Conservation (phyloP, 1,284 basidiomycete species). For the Phellopilus nigrolimitatus region DNA sequence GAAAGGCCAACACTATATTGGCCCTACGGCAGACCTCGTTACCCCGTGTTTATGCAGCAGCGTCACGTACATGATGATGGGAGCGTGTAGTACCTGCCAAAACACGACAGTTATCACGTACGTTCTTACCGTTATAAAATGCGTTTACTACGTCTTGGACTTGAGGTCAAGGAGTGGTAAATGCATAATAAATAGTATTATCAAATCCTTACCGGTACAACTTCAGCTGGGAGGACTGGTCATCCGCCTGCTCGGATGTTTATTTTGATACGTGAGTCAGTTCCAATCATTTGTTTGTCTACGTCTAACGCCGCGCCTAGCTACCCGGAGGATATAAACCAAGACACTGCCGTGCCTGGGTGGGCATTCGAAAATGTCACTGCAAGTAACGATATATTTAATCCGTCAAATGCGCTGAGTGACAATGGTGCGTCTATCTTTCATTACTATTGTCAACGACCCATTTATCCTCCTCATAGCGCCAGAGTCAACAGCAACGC, state of each 20-base stretch:
- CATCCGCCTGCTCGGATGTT: conserved; percentile 1
- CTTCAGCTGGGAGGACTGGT: conserved; percentile 2
- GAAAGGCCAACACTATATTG: conserved; percentile 12
- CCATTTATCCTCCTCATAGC: background rate
- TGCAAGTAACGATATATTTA: background rate
- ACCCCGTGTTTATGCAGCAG: conserved; percentile 19
- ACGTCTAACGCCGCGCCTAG: background rate
- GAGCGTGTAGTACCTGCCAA: conserved; percentile 19
- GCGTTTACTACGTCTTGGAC: too few species aligned
- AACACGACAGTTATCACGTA: conserved; percentile 7
- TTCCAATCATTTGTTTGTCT: background rate
- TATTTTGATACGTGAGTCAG: background rate
- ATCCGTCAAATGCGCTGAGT: background rate
- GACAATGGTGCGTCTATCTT: background rate
- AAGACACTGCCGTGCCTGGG: conserved; percentile 11
- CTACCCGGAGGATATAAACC: conserved; percentile 11
- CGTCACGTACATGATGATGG: conserved; percentile 19
- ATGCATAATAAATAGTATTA: too few species aligned
- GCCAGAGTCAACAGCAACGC: conserved; percentile 17
- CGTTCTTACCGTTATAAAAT: background rate
- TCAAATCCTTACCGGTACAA: too few species aligned
- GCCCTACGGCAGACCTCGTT: conserved; percentile 2
- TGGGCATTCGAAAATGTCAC: conserved; percentile 19
- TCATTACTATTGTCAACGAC: too few species aligned
- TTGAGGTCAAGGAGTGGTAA: too few species aligned